phyloP scores from a whole-genome alignment of 805 yeast genomes.

The Starmerella bombi region DNA sequence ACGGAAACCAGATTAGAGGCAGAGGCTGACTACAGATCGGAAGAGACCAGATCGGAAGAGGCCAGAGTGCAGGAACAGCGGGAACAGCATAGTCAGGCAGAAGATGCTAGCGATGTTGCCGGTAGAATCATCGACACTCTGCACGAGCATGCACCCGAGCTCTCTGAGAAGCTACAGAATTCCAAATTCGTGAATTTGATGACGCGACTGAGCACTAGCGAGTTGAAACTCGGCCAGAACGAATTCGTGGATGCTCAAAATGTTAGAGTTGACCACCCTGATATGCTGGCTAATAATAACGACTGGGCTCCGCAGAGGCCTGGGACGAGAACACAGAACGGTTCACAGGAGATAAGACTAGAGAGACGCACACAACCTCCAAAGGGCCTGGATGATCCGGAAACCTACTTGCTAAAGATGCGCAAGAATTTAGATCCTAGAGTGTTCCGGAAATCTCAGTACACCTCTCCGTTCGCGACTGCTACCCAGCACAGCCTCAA shows the following conservation, averaged over 20 bases:
- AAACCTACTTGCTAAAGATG: conserved; percentile 16
- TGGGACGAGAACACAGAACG: neutral
- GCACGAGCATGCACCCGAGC: conserved; percentile 6
- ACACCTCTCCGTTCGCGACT: conserved; percentile 13
- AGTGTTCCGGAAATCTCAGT: neutral
- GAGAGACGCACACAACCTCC: neutral
- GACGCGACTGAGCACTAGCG: conserved; percentile 12
- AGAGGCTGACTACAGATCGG: too few relatives aligned
- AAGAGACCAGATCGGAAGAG: too few relatives aligned
- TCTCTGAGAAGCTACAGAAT: conserved; percentile 14
- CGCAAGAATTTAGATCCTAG: conserved; percentile 6
- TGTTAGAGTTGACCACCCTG: neutral
- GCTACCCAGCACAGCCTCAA: conserved; percentile 13
- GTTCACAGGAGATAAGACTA: neutral
- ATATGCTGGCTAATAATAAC: neutral
- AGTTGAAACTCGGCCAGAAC: conserved; percentile 9
- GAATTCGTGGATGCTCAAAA: conserved; percentile 7
- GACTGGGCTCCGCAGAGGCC: neutral
- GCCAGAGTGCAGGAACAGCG: too few relatives aligned
- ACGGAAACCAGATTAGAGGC: too few relatives aligned
- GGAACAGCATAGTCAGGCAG: neutral
- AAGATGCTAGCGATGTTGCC: conserved; percentile 18
- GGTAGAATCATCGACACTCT: conserved; percentile 12
- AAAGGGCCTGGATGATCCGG: conserved; percentile 18
- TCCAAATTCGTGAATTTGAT: conserved; percentile 20